Percentiles rank a stretch among this genome's conserved stretches.
Evolutionary conservation across 2,329 filamentous ascomycete genomes (phyloP).

Genomic region (Colletotrichum chrysophilum): DNA sequence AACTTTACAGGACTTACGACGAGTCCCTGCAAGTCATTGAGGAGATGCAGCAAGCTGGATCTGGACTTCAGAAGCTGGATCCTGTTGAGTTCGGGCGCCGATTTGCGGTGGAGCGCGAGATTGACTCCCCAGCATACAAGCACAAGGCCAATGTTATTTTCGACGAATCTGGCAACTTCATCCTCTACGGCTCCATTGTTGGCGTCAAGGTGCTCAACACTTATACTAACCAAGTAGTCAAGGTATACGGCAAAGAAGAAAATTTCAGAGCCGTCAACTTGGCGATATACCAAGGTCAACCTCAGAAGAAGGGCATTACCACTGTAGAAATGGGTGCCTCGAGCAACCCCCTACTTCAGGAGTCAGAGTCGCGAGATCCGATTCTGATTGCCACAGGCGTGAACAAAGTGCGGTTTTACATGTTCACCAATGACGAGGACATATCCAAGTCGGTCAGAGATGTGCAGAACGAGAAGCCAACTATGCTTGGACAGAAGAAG

Average conservation of each 20-base stretch:
- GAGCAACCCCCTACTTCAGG: slow-evolving; percentile 88
- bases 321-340: slow-evolving; percentile 98
- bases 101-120: slow-evolving; percentile 83
- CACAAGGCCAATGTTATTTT: slow-evolving; percentile 87
- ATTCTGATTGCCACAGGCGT: slow-evolving; percentile 85
- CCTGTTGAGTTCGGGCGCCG: slow-evolving; percentile 91
- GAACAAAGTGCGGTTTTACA: slow-evolving; percentile 92
- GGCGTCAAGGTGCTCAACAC: slow-evolving; percentile 97
- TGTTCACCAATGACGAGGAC: slow-evolving; percentile 92
- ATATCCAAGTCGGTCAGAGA: slow-evolving; percentile 86
- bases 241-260: slow-evolving; percentile 90
- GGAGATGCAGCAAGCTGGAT: slow-evolving; percentile 96
- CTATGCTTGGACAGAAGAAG: slow-evolving; percentile 64
- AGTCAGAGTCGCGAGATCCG: slow-evolving; percentile 89
- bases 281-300: slow-evolving; percentile 90
- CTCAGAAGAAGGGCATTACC: slow-evolving; percentile 89
- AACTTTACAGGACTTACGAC: slow-evolving; percentile 91
- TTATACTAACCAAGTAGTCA: slow-evolving; percentile 89
- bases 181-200: slow-evolving; percentile 90
- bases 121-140: slow-evolving; percentile 72
- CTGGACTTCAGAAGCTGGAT: slow-evolving; percentile 80
- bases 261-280: slow-evolving; percentile 84
- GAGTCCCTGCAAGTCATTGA: slow-evolving; percentile 89
- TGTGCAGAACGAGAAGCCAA: slow-evolving; percentile 93
- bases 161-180: slow-evolving; percentile 94